Evolutionary conservation across 2,329 filamentous ascomycete species (phyloP), one percentile per base, ranked within the genome.

Genomic region (Xylariaceae sp.): DNA sequence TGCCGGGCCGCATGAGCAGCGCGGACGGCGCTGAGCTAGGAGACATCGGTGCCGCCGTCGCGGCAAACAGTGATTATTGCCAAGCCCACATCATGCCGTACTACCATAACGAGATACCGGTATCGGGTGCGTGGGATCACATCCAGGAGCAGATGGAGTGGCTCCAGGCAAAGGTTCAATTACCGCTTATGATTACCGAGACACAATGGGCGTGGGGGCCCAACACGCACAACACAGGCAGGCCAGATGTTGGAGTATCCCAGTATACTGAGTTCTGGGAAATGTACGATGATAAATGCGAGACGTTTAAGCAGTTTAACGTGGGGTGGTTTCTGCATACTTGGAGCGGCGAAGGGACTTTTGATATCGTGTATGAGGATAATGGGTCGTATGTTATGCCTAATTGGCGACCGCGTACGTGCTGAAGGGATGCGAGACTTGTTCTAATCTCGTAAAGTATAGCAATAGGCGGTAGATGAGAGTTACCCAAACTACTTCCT

Each of bases 301-400:
- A 44, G 40, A 43, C 44, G 40, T 57, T 57, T 26, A 53, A 54
- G 21, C 32, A 40, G 20, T 50, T 42, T 10, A 43, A 50, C 9
- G 50, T 57, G 2, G 55, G 55, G 40, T 57, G 55, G 55, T 57
- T 57, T 32, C 44, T 54, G 9, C 55, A 54, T 46, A 54, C 50
- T 40, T 57, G 55, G 55, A 40, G 50, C 7, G 55, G 55, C 32
- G 55, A 54, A 49, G 52, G 50, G 16, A 54, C 55, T 5, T 54
- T 57, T 44, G 55, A 57, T 32, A 50, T 53, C 18, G 6, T 57
- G 41, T 54, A 54, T 10, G 48, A 49, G 10, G 32, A 56, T 6
- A 52, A 52, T 26, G 50, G 37, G 23, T 40, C 46, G 16, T 57
- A 50, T 44, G 55, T 57, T 41, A 50, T 57, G 16, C 45, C 45